phyloP scores from a whole-genome alignment of 2,329 filamentous ascomycete species.

The Aspergillus sp. region DNA sequence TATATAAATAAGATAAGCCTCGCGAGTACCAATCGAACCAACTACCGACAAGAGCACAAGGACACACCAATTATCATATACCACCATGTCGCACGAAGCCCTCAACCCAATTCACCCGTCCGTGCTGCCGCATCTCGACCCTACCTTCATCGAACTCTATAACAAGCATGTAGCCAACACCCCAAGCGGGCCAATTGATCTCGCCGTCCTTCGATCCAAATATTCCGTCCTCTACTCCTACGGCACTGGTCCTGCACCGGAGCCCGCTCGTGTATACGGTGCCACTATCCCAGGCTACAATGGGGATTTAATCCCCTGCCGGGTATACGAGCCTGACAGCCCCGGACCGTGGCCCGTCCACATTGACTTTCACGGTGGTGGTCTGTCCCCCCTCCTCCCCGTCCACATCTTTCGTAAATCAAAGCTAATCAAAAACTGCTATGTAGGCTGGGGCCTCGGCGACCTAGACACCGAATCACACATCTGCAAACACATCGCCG shows the following conservation, averaged over 20 bases:
- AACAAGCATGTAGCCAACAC: constrained; percentile 49
- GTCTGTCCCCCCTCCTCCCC: constrained; percentile 8
- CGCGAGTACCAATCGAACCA: not conserved
- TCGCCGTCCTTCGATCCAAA: constrained; percentile 41
- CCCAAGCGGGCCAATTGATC: constrained; percentile 44
- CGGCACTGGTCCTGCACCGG: constrained; percentile 46
- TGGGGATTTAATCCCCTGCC: constrained; percentile 38
- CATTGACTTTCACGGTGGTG: constrained; percentile 53
- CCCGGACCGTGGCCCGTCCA: constrained; percentile 51
- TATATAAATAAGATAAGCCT: not conserved
- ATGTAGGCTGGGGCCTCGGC: constrained; percentile 49
- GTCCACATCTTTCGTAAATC: no score
- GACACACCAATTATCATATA: not conserved
- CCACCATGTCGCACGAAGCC: constrained; percentile 39
- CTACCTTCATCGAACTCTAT: constrained; percentile 52
- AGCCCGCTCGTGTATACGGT: constrained; percentile 45
- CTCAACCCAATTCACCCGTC: constrained; percentile 54
- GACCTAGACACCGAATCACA: constrained; percentile 54
- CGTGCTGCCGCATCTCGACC: constrained; percentile 50
- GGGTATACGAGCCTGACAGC: constrained; percentile 49
- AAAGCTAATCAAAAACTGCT: no score
- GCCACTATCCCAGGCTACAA: constrained; percentile 36
- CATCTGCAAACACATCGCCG: constrained; percentile 52
- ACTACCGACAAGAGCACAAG: not conserved
- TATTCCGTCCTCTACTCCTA: constrained; percentile 52